Conservation (phyloP, 805 yeast species). For the Metschnikowia amazonensis region DNA sequence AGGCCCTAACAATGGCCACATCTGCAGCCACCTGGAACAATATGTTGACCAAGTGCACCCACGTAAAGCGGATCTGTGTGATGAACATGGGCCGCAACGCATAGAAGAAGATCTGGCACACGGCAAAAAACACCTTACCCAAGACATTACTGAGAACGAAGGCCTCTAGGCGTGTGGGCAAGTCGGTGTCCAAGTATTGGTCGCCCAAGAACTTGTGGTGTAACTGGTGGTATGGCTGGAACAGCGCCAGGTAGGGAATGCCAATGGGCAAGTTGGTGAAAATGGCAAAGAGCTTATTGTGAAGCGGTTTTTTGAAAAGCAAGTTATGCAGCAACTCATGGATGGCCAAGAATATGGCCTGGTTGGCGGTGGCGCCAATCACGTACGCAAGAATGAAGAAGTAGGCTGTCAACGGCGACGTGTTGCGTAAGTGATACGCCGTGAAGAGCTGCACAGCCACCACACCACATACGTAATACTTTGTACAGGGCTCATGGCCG, state of each 20-base stretch:
- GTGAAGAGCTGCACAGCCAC: slow-evolving; percentile 62
- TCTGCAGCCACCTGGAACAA: slow-evolving; percentile 60
- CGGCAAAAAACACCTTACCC: slow-evolving; percentile 88
- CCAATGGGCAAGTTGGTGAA: slow-evolving; percentile 84
- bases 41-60: slow-evolving; percentile 68
- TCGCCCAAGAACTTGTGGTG: slow-evolving; percentile 92
- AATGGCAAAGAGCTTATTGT: slow-evolving; percentile 74
- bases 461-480: slow-evolving; percentile 65
- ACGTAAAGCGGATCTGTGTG: slow-evolving; percentile 69
- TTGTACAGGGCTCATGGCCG: slow-evolving; percentile 84
- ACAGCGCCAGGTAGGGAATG: slow-evolving; percentile 81
- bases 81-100: slow-evolving; percentile 88
- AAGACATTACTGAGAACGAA: slow-evolving; percentile 65
- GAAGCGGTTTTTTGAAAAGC: slow-evolving; percentile 72
- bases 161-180: slow-evolving; percentile 81
- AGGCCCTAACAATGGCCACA: slow-evolving; percentile 47
- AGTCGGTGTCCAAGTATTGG: slow-evolving; percentile 75
- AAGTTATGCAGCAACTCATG: slow-evolving; percentile 87
- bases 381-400: slow-evolving; percentile 66
- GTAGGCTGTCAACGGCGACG: slow-evolving; percentile 47
- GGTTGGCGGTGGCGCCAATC: slow-evolving; percentile 83
- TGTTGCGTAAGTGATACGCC: slow-evolving; percentile 60
- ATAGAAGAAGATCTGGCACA: slow-evolving; percentile 83
- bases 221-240: slow-evolving; percentile 86
- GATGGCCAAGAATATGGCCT: slow-evolving; percentile 79